Conservation (phyloP, 2,329 filamentous ascomycete species). For the Diplodia seriata region DNA sequence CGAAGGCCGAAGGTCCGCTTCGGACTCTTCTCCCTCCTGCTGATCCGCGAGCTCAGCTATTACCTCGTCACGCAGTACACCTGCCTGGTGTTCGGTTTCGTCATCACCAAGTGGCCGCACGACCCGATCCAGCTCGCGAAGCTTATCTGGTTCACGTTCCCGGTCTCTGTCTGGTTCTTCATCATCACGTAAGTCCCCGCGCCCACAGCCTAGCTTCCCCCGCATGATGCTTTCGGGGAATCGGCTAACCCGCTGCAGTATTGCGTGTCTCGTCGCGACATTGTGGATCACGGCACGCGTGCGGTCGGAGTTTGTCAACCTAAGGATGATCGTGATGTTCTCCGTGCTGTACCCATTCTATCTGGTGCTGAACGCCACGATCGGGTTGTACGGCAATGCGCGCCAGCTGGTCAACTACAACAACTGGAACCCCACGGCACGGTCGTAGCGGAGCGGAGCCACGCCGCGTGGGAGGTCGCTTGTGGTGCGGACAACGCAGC, state of each 20-base stretch:
- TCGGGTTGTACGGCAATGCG: constrained; percentile 57
- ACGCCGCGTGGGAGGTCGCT: background rate
- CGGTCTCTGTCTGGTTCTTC: constrained; percentile 57
- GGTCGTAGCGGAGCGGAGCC: constrained; percentile 38
- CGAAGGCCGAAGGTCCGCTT: constrained; percentile 48
- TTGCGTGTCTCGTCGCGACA: constrained; percentile 54
- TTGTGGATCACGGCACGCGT: constrained; percentile 56
- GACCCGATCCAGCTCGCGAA: constrained; percentile 47
- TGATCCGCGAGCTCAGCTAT: constrained; percentile 56
- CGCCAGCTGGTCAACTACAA: constrained; percentile 55
- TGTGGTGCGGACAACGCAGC: background rate
- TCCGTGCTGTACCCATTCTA: constrained; percentile 54
- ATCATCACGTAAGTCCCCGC: constrained; percentile 50
- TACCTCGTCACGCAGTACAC: constrained; percentile 59
- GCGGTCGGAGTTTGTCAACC: constrained; percentile 54
- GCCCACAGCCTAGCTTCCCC: background rate
- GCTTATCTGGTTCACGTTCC: constrained; percentile 58
- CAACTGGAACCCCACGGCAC: constrained; percentile 57
- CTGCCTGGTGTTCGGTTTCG: constrained; percentile 54
- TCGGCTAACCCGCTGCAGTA: constrained; percentile 37
- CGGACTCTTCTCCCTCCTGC: constrained; percentile 54
- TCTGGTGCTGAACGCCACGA: constrained; percentile 53
- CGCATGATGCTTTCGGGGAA: constrained; percentile 16
- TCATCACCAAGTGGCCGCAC: constrained; percentile 55
- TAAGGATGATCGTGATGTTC: constrained; percentile 53